Evolutionary conservation across 2,329 filamentous ascomycete genomes (phyloP).

Genomic region (Aspergillus novoparasiticus): DNA sequence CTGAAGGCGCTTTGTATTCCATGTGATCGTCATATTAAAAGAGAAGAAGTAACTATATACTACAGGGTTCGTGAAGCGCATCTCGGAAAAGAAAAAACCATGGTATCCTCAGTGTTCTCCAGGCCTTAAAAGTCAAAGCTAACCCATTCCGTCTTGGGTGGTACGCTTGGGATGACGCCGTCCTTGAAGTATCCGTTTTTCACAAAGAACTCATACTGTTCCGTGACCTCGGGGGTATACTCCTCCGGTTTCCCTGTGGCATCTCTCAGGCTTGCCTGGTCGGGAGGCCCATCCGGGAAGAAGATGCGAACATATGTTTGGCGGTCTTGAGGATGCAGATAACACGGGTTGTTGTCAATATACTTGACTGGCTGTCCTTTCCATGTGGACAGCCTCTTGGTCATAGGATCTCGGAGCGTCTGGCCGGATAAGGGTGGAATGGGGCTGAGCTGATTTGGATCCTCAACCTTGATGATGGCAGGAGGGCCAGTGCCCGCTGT

Average conservation of each 20-base stretch:
- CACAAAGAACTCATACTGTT: conserved; percentile 66
- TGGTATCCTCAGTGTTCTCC: neutral
- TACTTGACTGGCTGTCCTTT: conserved; percentile 67
- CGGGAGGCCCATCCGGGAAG: conserved; percentile 71
- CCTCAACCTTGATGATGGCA: conserved; percentile 29
- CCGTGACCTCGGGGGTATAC: conserved; percentile 57
- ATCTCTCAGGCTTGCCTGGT: conserved; percentile 45
- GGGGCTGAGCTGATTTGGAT: conserved; percentile 34
- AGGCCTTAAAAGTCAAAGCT: conserved; percentile 68
- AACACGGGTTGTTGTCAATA: conserved; percentile 53
- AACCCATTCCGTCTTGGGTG: conserved; percentile 76
- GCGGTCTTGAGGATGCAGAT: conserved; percentile 54
- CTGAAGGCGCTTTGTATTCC: neutral
- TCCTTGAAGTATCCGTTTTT: conserved; percentile 69
- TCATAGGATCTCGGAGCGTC: conserved; percentile 37
- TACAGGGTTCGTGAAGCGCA: neutral
- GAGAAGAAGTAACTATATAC: neutral
- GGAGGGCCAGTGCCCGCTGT: conserved; percentile 29
- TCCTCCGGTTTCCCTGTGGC: conserved; percentile 56
- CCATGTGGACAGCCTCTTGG: conserved; percentile 56
- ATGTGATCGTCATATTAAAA: neutral
- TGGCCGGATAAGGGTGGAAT: conserved; percentile 42
- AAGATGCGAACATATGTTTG: conserved; percentile 67
- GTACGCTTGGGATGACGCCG: conserved; percentile 73
- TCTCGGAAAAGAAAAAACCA: neutral